Base-by-base conservation (phyloP, 129 eudicot species). In the Solidago caesia region DNA sequence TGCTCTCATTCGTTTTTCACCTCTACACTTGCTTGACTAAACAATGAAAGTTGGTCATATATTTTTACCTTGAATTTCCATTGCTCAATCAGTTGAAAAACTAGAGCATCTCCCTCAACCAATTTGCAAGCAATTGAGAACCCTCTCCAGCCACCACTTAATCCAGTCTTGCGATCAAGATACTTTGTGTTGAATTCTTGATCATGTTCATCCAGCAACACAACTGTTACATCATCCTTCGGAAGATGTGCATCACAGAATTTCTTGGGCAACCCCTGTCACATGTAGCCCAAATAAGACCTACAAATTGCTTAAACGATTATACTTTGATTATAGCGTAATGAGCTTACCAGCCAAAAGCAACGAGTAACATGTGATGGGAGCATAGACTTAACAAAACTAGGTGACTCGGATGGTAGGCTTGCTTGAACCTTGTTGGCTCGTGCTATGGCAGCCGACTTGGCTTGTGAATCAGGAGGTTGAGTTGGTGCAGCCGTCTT, bases 81-180 rank as follows among this genome's bases (percentile, higher is more conserved):
- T 15, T 64, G 73, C 29, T 57, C 52, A n/a, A 84, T 43, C 77
- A 89, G 57, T 0, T 86, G 89, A 55, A 89, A 89, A 78, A 87
- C 86, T 44, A 87, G 70, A 68, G 73, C 81, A 76, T 89, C 96
- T 42, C 89, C 88, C 66, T 84, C 85, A 8, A 72, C 63, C 77
- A 89, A 79, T 60, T 83, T 74, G 64, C 84, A 91, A 41, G 85
- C 71, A 59, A 89, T 82, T 0, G 91, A 78, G 67, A 86, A 89
- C 33, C 89, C 96, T 75, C 89, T 84, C 96, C 96, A 89, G 4
- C 96, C 96, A 56, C 55, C 92, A 67, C 96, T 89, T 45, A 89
- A 68, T 58, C 91, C 96, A 49, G 44, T 69, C 59, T 85, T 89
- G 33, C 49, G 74, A 52, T 80, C 78, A 14, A 87, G 88, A 79